A percentile compares a stretch with the other conserved stretches of the same genome.
These are phyloP conservation scores for Boletellus sp. DNA, from an alignment of 1,284 basidiomycete species.

Conservation along the genomic window DNA sequence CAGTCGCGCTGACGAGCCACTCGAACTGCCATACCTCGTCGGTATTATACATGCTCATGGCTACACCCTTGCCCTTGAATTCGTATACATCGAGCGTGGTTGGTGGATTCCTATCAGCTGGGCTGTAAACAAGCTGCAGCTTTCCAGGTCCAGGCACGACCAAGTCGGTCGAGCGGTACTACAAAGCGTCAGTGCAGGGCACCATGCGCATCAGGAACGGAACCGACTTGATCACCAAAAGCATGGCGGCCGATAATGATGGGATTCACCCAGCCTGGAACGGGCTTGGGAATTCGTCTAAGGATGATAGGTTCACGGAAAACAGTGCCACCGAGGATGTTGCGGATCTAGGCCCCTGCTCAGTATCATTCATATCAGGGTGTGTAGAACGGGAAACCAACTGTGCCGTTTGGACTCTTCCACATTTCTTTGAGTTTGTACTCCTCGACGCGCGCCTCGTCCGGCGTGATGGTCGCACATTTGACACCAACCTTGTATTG, in stretches of 20 bases:
- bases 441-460: constrained; percentile 91
- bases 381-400: constrained; percentile 37
- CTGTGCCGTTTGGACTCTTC: constrained; percentile 92
- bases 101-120: constrained; percentile 62
- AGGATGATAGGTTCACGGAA: constrained; percentile 99
- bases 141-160: constrained; percentile 86
- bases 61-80: constrained; percentile 87
- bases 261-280: constrained; percentile 96
- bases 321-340: constrained; percentile 96
- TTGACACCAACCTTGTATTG: constrained; percentile 92
- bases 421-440: constrained; percentile 99
- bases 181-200: constrained; percentile 7
- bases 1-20: neutral
- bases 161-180: constrained; percentile 91
- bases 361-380: constrained; percentile 5
- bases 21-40: constrained; percentile 60
- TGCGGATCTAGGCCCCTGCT: constrained; percentile 67
- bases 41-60: constrained; percentile 94
- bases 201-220: constrained; percentile 10
- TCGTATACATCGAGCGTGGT: constrained; percentile 82
- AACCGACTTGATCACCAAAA: constrained; percentile 82
- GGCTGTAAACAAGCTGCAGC: constrained; percentile 85
- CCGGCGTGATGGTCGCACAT: constrained; percentile 98
- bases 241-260: constrained; percentile 97
- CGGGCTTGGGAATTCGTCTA: constrained; percentile 83